Conservation (phyloP, 2,329 filamentous ascomycete genomes). For the Rhytidhysteron rufulum region DNA sequence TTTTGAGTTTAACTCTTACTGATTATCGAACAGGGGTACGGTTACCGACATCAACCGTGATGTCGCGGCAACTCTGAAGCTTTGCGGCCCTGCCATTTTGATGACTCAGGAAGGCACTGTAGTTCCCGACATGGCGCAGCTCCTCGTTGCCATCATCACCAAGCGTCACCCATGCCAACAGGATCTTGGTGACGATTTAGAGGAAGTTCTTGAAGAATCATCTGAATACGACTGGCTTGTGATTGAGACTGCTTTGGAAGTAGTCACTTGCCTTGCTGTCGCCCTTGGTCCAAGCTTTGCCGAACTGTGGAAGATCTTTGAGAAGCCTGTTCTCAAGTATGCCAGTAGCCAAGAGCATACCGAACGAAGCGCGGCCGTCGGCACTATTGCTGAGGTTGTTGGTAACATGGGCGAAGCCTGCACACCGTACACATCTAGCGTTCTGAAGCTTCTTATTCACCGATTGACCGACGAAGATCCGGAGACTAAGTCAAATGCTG, state of each 20-base stretch:
- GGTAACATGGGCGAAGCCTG: constrained; percentile 78
- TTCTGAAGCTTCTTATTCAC: constrained; percentile 79
- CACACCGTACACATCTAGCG: constrained; percentile 71
- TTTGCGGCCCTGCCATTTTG: constrained; percentile 83
- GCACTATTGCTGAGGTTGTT: constrained; percentile 86
- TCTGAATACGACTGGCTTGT: constrained; percentile 98
- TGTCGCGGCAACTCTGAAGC: constrained; percentile 82
- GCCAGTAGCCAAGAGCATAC: constrained; percentile 79
- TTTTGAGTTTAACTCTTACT: not conserved
- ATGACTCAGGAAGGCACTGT: constrained; percentile 61
- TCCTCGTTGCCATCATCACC: constrained; percentile 75
- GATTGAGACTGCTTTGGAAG: constrained; percentile 89
- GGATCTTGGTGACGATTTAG: constrained; percentile 75
- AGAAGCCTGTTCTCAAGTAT: constrained; percentile 86
- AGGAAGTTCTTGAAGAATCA: constrained; percentile 64
- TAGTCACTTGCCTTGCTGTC: constrained; percentile 76
- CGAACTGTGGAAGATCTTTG: constrained; percentile 93
- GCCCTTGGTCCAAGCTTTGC: constrained; percentile 77
- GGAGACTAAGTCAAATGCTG: constrained; percentile 92
- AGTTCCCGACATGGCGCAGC: constrained; percentile 71
- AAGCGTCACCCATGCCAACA: constrained; percentile 91
- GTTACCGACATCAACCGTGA: constrained; percentile 96
- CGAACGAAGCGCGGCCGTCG: constrained; percentile 85
- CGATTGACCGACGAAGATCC: constrained; percentile 84
- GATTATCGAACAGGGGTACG: constrained; percentile 59